Conservation (phyloP, 139 green algal genomes). For the Chlorella sorokiniana region DNA sequence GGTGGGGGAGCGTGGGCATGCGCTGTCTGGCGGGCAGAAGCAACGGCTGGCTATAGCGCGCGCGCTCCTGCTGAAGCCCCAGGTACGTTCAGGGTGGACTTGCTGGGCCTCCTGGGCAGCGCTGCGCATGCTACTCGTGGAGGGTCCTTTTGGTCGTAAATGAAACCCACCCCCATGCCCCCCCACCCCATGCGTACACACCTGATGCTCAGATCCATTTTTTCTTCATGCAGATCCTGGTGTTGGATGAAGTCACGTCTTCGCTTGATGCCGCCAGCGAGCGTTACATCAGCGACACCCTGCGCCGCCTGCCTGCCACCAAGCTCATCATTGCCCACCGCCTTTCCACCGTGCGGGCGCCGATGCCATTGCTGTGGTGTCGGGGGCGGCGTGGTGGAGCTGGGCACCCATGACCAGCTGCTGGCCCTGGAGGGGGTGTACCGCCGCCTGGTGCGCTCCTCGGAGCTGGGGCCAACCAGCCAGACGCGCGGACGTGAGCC, state of each 20-base stretch:
- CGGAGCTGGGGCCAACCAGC: conserved; percentile 8
- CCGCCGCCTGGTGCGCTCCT: conserved; percentile 41
- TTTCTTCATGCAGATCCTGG: conserved; percentile 48
- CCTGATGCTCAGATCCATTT: neutral
- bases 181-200: too few relatives aligned
- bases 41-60: conserved; percentile 81
- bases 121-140: neutral
- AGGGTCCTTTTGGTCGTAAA: too few relatives aligned
- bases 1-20: conserved; percentile 57
- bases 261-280: conserved; percentile 77
- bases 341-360: conserved; percentile 86
- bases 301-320: conserved; percentile 65
- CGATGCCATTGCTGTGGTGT: conserved; percentile 78
- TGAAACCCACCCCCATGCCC: neutral
- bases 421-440: conserved; percentile 57
- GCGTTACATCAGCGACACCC: conserved; percentile 50
- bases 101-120: neutral
- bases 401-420: conserved; percentile 61
- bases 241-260: conserved; percentile 79
- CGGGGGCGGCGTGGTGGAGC: conserved; percentile 58
- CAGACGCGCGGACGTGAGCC: neutral
- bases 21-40: conserved; percentile 73
- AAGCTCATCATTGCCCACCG: conserved; percentile 90
- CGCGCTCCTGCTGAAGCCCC: conserved; percentile 79
- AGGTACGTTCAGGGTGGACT: conserved; percentile 32